Conservation (phyloP, 2,329 filamentous ascomycete species). For the Monosporascus ibericus region DNA sequence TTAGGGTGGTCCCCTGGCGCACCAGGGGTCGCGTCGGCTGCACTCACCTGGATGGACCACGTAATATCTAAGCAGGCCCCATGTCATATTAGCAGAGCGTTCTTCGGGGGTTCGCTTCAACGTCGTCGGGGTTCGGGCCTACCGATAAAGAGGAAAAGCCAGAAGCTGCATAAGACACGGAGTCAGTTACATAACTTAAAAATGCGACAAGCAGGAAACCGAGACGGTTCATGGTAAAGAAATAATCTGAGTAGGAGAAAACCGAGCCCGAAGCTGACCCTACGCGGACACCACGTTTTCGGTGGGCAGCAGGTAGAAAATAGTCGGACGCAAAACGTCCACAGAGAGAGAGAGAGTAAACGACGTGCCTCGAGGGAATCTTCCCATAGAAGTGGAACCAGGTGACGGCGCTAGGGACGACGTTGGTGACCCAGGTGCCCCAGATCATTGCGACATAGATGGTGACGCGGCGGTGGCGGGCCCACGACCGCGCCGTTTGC, state of each 20-base stretch:
- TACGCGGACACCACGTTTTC: too few species aligned
- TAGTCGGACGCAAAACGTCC: too few species aligned
- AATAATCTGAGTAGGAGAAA: too few species aligned
- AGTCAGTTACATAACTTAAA: too few species aligned
- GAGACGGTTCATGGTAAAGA: too few species aligned
- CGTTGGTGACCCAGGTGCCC: neutral
- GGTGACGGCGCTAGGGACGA: neutral
- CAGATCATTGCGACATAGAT: slow-evolving; percentile 1
- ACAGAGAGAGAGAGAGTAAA: too few species aligned
- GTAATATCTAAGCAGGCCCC: neutral
- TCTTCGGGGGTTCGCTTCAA: neutral
- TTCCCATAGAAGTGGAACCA: neutral
- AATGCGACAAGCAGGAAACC: too few species aligned
- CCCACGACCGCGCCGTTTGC: neutral
- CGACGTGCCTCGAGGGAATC: neutral
- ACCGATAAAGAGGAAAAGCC: neutral
- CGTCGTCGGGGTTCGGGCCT: neutral
- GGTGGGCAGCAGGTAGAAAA: too few species aligned
- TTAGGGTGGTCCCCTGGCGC: neutral
- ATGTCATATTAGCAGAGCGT: neutral
- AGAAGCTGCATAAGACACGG: neutral
- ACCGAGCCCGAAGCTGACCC: too few species aligned
- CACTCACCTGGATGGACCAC: neutral
- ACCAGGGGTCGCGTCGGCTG: neutral
- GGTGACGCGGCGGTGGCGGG: neutral